phyloP scores from a whole-genome alignment of 805 yeast species.

The Yamadazyma sp. region DNA sequence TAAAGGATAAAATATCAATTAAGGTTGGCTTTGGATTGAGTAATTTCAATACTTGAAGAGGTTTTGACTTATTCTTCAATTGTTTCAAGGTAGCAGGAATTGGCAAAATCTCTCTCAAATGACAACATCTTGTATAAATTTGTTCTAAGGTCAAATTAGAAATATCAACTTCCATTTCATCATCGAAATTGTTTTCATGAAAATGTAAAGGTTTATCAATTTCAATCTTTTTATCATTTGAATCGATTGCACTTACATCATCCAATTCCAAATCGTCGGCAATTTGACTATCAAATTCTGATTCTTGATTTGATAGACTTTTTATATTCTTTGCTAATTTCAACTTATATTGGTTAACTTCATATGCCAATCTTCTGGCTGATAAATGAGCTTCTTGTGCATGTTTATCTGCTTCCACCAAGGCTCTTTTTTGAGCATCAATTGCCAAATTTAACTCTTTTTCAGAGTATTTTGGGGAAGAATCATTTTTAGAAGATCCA shows the following conservation, averaged over 20 bases:
- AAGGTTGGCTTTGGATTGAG: conserved; percentile 58
- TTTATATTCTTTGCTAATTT: conserved; percentile 9
- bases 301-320: conserved; percentile 1
- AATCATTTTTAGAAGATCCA: conserved; percentile 11
- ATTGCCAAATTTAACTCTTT: conserved; percentile 53
- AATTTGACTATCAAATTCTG: conserved; percentile 1
- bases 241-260: conserved; percentile 11
- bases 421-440: conserved; percentile 54
- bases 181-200: conserved; percentile 52
- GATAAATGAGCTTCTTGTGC: conserved; percentile 74
- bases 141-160: conserved; percentile 41
- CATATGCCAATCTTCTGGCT: conserved; percentile 67
- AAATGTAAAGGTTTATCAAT: conserved; percentile 72
- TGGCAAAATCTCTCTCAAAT: conserved; percentile 85
- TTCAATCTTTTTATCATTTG: conserved; percentile 25
- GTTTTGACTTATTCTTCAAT: conserved; percentile 47
- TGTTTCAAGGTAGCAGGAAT: conserved; percentile 78
- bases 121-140: conserved; percentile 82
- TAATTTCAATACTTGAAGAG: conserved; percentile 52
- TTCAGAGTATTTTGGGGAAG: conserved; percentile 35
- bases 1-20: conserved; percentile 54
- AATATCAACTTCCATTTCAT: conserved; percentile 17
- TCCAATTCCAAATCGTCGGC: conserved; percentile 17
- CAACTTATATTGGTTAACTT: conserved; percentile 45
- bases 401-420: conserved; percentile 64